Percentiles rank a stretch among this genome's conserved stretches.
Conservation (phyloP, 805 yeast species). For the Candida dajiaensis region DNA sequence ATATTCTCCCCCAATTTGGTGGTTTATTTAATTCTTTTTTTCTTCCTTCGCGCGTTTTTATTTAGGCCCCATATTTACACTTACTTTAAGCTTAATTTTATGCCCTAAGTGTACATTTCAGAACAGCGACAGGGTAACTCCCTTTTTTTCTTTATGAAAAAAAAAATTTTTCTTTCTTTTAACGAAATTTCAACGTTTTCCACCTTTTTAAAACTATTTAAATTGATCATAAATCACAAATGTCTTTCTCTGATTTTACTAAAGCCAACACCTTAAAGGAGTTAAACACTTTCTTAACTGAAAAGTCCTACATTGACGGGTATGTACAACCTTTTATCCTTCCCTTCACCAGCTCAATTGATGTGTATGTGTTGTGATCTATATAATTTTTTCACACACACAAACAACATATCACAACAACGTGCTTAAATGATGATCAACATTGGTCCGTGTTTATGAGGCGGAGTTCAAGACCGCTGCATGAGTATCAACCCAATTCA, state of each 20-base stretch:
- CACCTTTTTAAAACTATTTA: neutral
- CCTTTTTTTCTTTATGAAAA: neutral
- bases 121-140: neutral
- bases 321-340: slow-evolving; percentile 40
- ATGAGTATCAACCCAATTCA: slow-evolving; percentile 70
- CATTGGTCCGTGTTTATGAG: slow-evolving; percentile 97
- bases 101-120: slow-evolving; percentile 2
- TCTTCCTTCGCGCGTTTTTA: too few species aligned
- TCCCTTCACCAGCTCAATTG: neutral
- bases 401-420: neutral
- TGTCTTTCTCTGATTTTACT: slow-evolving; percentile 80
- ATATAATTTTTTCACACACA: neutral
- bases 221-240: slow-evolving; percentile 20
- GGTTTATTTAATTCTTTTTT: too few species aligned
- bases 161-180: slow-evolving; percentile 3
- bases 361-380: slow-evolving; percentile 1
- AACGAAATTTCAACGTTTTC: slow-evolving; percentile 1
- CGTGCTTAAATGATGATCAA: slow-evolving; percentile 51
- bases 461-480: slow-evolving; percentile 93
- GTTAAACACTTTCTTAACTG: slow-evolving; percentile 82
- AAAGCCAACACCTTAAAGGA: slow-evolving; percentile 66
- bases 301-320: slow-evolving; percentile 95
- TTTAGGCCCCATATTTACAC: neutral
- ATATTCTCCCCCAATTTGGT: too few species aligned
- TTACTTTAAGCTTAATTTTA: neutral